Conservation (phyloP, 2,329 filamentous ascomycete genomes). For the Monosporascus sp. region DNA sequence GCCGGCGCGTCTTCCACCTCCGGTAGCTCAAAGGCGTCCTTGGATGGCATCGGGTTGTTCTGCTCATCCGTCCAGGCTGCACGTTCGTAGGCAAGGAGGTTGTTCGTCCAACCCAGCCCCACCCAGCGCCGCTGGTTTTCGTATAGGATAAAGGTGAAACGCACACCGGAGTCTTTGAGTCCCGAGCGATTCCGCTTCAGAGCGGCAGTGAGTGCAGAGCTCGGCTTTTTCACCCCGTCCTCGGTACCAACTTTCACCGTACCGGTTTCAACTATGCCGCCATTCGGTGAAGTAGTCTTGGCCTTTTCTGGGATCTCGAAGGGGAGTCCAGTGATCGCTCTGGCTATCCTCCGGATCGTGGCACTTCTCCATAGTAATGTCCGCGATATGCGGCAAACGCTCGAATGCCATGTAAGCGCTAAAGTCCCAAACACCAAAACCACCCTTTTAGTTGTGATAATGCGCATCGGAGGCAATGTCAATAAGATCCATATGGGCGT, state of each 20-base stretch:
- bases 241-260: constrained; percentile 32
- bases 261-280: constrained; percentile 3
- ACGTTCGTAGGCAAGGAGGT: constrained; percentile 84
- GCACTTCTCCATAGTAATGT: constrained; percentile 87
- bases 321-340: constrained; percentile 73
- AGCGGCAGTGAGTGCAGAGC: constrained; percentile 27
- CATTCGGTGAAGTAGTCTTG: constrained; percentile 5
- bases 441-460: constrained; percentile 83
- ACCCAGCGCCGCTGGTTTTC: constrained; percentile 97
- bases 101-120: constrained; percentile 90
- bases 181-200: constrained; percentile 33
- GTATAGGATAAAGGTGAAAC: constrained; percentile 93
- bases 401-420: constrained; percentile 85
- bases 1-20: constrained; percentile 55
- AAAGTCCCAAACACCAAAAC: constrained; percentile 83
- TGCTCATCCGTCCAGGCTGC: constrained; percentile 95
- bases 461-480: constrained; percentile 73
- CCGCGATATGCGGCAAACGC: constrained; percentile 76
- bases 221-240: constrained; percentile 19
- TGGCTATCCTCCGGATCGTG: constrained; percentile 62
- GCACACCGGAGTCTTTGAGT: constrained; percentile 69
- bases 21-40: constrained; percentile 62
- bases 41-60: constrained; percentile 71
- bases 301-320: constrained; percentile 50
- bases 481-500: constrained; percentile 84